Conservation (phyloP, 441 rosid species). For the Eruca vesicaria region DNA sequence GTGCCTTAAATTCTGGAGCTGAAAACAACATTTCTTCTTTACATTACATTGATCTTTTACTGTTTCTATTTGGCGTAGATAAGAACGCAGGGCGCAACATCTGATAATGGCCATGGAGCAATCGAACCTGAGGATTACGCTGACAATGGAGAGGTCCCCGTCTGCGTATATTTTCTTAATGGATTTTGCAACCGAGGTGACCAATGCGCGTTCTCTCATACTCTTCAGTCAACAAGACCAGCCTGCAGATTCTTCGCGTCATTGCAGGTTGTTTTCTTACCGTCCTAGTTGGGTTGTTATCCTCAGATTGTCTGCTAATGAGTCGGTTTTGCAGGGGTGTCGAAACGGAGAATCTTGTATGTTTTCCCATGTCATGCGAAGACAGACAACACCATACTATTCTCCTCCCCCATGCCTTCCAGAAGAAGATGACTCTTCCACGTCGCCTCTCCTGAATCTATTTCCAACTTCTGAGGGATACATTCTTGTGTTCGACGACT, state of each 20-base stretch:
- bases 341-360: slow-evolving; percentile 69
- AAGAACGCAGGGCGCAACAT: slow-evolving; percentile 45
- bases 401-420: slow-evolving; percentile 45
- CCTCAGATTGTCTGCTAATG: slow-evolving; percentile 7
- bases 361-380: slow-evolving; percentile 62
- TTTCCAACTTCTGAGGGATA: slow-evolving; percentile 56
- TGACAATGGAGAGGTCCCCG: slow-evolving; percentile 36
- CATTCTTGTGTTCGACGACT: slow-evolving; percentile 75
- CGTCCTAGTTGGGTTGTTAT: neutral
- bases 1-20: neutral
- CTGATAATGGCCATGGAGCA: slow-evolving; percentile 33
- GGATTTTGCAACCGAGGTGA: slow-evolving; percentile 80
- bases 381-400: slow-evolving; percentile 30
- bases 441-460: slow-evolving; percentile 44
- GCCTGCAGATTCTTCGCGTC: slow-evolving; percentile 71
- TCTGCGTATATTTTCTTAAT: slow-evolving; percentile 63
- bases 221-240: slow-evolving; percentile 55
- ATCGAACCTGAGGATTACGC: slow-evolving; percentile 30
- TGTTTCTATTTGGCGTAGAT: slow-evolving; percentile 45
- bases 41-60: slow-evolving; percentile 7
- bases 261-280: slow-evolving; percentile 52
- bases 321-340: slow-evolving; percentile 67
- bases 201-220: slow-evolving; percentile 70
- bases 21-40: neutral
- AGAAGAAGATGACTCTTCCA: slow-evolving; percentile 53